phyloP scores from a whole-genome alignment of 2,329 filamentous ascomycete genomes.

The Colletotrichum chrysophilum region DNA sequence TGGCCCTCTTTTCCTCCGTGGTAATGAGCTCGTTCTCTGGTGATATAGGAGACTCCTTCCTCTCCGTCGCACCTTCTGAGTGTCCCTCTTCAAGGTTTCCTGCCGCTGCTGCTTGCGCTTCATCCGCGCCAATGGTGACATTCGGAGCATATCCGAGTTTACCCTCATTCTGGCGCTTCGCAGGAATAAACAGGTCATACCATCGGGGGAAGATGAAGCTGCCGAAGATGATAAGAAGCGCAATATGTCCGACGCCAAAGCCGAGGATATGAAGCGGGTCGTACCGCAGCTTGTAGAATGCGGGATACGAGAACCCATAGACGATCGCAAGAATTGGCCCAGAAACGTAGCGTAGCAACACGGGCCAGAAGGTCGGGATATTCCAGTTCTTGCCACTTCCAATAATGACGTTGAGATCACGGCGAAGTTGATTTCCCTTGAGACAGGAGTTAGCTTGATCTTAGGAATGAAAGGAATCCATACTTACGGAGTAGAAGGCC shows the following conservation, averaged over 20 bases:
- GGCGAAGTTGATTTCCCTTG: conserved; percentile 60
- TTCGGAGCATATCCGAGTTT: conserved; percentile 30
- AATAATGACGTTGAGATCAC: conserved; percentile 59
- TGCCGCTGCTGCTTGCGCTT: conserved; percentile 16
- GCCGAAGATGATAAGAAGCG: conserved; percentile 49
- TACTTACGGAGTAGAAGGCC: conserved; percentile 60
- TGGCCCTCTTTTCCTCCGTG: neutral
- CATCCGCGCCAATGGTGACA: conserved; percentile 13
- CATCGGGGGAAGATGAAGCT: conserved; percentile 59
- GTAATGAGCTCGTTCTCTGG: neutral
- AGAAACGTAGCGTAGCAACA: conserved; percentile 54
- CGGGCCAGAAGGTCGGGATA: conserved; percentile 56
- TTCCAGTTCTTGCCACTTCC: conserved; percentile 60
- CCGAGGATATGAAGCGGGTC: conserved; percentile 57
- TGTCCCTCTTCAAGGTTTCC: conserved; percentile 1
- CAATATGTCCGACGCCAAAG: conserved; percentile 52
- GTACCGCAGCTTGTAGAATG: conserved; percentile 50
- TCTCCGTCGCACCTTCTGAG: neutral
- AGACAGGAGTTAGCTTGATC: neutral
- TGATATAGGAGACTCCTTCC: neutral
- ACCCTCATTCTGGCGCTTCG: conserved; percentile 50
- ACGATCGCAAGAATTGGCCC: conserved; percentile 56
- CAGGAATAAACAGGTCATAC: conserved; percentile 57
- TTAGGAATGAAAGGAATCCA: too few relatives aligned
- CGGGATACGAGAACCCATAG: conserved; percentile 56